Conservation (phyloP, 371 early-diverging fungal genomes). For the Mortierella sp. region DNA sequence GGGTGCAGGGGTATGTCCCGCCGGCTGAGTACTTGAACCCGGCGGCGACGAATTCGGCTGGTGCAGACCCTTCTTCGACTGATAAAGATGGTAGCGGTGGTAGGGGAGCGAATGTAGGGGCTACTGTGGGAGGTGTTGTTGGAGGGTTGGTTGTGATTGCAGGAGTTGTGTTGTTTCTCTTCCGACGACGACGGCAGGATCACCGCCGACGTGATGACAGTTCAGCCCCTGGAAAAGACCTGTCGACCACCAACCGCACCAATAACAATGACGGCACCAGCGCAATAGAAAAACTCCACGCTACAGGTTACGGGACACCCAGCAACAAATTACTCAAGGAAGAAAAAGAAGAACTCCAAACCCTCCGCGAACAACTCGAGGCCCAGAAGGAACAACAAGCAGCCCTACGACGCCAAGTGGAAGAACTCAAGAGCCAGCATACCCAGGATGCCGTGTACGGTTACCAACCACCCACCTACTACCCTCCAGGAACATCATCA, state of each 20-base stretch:
- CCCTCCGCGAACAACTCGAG: neutral
- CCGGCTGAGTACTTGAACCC: slow-evolving; percentile 18
- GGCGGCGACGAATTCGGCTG: neutral
- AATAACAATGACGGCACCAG: neutral
- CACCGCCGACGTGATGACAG: neutral
- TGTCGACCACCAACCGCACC: neutral
- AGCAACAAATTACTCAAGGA: neutral
- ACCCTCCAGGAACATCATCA: neutral
- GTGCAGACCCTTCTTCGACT: neutral
- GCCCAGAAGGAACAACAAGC: neutral
- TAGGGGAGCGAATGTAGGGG: neutral
- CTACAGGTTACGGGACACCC: neutral
- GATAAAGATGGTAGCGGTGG: neutral
- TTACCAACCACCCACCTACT: slow-evolving; percentile 1
- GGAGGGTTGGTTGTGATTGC: neutral
- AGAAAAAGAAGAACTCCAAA: neutral
- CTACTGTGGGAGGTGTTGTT: neutral
- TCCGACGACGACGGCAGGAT: neutral
- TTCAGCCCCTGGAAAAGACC: neutral
- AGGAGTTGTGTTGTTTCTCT: neutral
- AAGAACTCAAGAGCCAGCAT: neutral
- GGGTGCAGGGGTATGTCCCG: slow-evolving; percentile 26
- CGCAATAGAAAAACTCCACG: neutral
- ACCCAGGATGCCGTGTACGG: neutral
- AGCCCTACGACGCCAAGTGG: neutral